These are phyloP conservation scores for Eruca vesicaria DNA, from an alignment of 441 rosid genomes.

Conservation along the genomic window DNA sequence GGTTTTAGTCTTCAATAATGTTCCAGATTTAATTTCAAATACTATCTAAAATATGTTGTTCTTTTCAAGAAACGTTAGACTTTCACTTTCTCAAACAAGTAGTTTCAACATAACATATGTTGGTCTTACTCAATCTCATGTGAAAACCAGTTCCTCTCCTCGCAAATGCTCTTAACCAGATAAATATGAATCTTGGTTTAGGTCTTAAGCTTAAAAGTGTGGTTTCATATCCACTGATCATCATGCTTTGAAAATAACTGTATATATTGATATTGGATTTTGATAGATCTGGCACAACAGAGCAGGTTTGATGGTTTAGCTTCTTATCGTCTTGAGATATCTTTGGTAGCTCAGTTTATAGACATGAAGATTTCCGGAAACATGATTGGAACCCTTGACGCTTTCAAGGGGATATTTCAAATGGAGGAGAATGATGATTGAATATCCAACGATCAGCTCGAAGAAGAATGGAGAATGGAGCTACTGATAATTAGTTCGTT, in stretches of 20 bases:
- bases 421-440: too few relatives aligned
- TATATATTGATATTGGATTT: too few relatives aligned
- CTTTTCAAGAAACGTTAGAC: background rate
- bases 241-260: too few relatives aligned
- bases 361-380: background rate
- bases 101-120: background rate
- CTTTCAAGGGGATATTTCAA: background rate
- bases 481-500: too few relatives aligned
- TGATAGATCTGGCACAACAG: too few relatives aligned
- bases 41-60: background rate
- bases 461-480: too few relatives aligned
- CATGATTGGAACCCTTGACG: background rate
- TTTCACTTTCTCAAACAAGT: background rate
- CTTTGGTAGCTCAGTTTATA: background rate
- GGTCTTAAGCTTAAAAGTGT: background rate
- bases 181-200: background rate
- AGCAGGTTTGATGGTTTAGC: background rate
- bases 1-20: too few relatives aligned
- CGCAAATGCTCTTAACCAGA: background rate
- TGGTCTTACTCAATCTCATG: too few relatives aligned
- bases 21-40: too few relatives aligned
- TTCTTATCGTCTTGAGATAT: background rate
- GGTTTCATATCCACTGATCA: background rate
- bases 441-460: too few relatives aligned
- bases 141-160: too few relatives aligned